Conservation (phyloP, 2,329 filamentous ascomycete genomes). For the Ceratocystis ficicola region DNA sequence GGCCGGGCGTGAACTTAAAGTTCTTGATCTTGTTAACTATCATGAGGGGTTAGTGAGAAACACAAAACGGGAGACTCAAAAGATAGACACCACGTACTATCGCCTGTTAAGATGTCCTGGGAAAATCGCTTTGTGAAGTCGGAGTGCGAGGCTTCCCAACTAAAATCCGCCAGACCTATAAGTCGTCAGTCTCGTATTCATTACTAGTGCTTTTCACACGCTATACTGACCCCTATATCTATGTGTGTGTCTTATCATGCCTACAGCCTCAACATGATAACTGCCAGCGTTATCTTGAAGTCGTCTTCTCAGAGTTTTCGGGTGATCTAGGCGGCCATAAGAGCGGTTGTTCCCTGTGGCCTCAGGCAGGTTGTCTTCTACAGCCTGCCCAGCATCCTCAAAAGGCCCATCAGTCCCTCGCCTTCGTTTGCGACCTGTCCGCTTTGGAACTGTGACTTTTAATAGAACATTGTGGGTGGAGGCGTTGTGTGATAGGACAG, state of each 20-base stretch:
- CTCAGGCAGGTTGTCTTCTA: constrained; percentile 24
- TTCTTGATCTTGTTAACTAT: constrained; percentile 42
- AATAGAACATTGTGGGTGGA: constrained; percentile 73
- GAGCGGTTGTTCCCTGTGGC: constrained; percentile 31
- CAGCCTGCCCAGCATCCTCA: constrained; percentile 33
- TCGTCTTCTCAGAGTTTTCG: constrained; percentile 45
- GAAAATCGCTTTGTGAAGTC: constrained; percentile 59
- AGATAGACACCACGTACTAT: constrained; percentile 39
- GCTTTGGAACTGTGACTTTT: constrained; percentile 73
- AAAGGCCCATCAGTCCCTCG: constrained; percentile 60
- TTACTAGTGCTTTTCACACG: background rate
- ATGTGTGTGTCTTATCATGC: constrained; percentile 66
- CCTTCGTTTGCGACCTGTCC: constrained; percentile 78
- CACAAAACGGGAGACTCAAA: background rate
- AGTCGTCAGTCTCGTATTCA: background rate
- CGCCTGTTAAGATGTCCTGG: constrained; percentile 57
- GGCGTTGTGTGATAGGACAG: constrained; percentile 63
- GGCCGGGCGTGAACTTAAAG: constrained; percentile 55
- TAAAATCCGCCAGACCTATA: constrained; percentile 66
- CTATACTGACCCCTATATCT: constrained; percentile 57
- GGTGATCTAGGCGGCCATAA: constrained; percentile 40
- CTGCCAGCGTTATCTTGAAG: constrained; percentile 56
- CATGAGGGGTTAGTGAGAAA: constrained; percentile 22
- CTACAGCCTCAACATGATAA: constrained; percentile 59
- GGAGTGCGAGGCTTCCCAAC: constrained; percentile 58